Conservation (phyloP, 257 asterid genomes). For the Orobanche coerulescens region DNA sequence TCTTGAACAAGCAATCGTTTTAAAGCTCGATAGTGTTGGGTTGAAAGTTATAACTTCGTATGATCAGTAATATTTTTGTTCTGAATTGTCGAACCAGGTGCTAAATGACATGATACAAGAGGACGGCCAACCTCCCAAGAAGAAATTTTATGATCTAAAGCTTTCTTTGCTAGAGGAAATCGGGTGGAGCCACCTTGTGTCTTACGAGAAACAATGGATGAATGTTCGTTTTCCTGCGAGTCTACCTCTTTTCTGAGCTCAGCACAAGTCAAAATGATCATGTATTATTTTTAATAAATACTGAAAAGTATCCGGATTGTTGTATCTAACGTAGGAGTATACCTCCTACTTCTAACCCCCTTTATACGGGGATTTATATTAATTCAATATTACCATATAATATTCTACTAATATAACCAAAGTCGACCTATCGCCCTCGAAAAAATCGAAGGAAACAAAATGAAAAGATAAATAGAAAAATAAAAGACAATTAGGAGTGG, state of each 20-base stretch:
- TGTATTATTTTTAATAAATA: too few species aligned
- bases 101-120: conserved; percentile 70
- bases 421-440: neutral
- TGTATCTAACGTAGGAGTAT: too few species aligned
- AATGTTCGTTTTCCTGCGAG: conserved; percentile 60
- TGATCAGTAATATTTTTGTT: too few species aligned
- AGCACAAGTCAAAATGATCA: too few species aligned
- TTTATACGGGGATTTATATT: too few species aligned
- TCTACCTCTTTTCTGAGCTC: conserved; percentile 62
- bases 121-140: conserved; percentile 77
- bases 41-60: too few species aligned
- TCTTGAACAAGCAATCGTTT: neutral
- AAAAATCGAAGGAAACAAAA: neutral
- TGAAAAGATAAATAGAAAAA: neutral
- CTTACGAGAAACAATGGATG: conserved; percentile 83
- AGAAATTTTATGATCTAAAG: conserved; percentile 68
- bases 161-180: conserved; percentile 58
- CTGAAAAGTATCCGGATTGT: too few species aligned
- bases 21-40: neutral
- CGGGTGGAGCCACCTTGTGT: conserved; percentile 74
- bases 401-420: too few species aligned
- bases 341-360: too few species aligned
- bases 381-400: too few species aligned
- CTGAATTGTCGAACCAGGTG: conserved; percentile 36
- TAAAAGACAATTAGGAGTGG: neutral